phyloP scores from a whole-genome alignment of 306 rosid genomes.

The Rosa lucieae region DNA sequence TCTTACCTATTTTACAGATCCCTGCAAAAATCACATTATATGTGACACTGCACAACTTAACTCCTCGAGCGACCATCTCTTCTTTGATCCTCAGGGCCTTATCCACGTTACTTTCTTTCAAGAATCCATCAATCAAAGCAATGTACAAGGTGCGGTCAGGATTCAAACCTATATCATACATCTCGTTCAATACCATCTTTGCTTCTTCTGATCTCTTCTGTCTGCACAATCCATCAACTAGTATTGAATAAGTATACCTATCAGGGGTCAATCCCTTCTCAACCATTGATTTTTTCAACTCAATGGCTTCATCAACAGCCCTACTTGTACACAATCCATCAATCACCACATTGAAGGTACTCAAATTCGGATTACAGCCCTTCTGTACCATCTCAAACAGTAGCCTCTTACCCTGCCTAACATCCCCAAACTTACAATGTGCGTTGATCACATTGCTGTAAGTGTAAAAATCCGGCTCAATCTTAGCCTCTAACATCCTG shows the following conservation, averaged over 20 bases:
- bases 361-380: conserved; percentile 35
- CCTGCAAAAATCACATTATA: conserved; percentile 37
- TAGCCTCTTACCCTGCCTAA: conserved; percentile 34
- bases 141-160: conserved; percentile 32
- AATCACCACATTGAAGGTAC: conserved; percentile 34
- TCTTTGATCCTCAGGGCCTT: conserved; percentile 41
- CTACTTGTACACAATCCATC: conserved; percentile 40
- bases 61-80: conserved; percentile 33
- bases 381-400: conserved; percentile 48
- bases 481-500: conserved; percentile 36
- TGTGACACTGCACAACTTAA: conserved; percentile 13
- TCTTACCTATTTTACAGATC: conserved; percentile 36
- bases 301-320: conserved; percentile 37
- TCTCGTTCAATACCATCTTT: conserved; percentile 24
- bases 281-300: conserved; percentile 28
- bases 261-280: conserved; percentile 39
- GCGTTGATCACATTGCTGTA: conserved; percentile 46
- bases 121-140: conserved; percentile 40
- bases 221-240: conserved; percentile 42
- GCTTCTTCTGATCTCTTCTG: conserved; percentile 39
- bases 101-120: conserved; percentile 35
- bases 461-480: conserved; percentile 40
- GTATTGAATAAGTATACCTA: conserved; percentile 28
- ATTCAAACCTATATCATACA: conserved; percentile 33
- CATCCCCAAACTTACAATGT: conserved; percentile 43